Evolutionary conservation across 2,329 filamentous ascomycete species (phyloP).

Genomic region (Nectriaceae sp.): DNA sequence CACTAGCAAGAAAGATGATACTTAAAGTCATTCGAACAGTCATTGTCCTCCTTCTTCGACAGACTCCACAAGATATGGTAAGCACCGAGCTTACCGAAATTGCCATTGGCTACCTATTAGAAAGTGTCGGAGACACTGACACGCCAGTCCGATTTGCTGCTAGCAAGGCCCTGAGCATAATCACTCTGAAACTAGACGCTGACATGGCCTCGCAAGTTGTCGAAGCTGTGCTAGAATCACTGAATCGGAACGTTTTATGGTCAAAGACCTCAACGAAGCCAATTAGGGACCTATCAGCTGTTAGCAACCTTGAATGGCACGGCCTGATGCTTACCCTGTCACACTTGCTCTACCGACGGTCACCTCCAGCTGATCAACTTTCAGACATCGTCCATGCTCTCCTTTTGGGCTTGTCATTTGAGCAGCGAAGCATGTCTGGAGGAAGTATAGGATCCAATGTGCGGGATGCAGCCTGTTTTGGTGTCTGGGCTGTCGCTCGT

Average conservation of each 20-base stretch:
- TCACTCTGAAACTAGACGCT: conserved; percentile 76
- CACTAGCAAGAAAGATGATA: conserved; percentile 76
- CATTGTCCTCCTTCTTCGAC: conserved; percentile 64
- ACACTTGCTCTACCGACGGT: conserved; percentile 82
- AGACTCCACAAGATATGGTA: conserved; percentile 41
- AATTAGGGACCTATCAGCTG: conserved; percentile 67
- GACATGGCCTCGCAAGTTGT: conserved; percentile 87
- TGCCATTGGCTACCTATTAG: conserved; percentile 79
- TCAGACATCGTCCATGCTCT: conserved; percentile 75
- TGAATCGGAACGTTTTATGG: conserved; percentile 59
- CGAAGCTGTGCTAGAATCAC: conserved; percentile 78
- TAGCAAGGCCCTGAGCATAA: conserved; percentile 87
- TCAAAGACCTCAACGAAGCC: conserved; percentile 42
- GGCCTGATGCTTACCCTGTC: conserved; percentile 85
- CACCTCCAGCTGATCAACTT: conserved; percentile 71
- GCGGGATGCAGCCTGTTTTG: conserved; percentile 93
- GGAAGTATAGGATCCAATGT: conserved; percentile 86
- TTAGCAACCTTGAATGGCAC: conserved; percentile 87
- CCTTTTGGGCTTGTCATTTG: conserved; percentile 79
- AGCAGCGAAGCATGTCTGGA: conserved; percentile 85
- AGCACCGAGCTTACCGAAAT: conserved; percentile 69
- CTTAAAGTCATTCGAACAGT: conserved; percentile 84
- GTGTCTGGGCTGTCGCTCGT: conserved; percentile 88
- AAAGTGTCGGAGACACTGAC: conserved; percentile 80
- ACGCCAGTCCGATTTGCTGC: conserved; percentile 88